Base-by-base conservation (phyloP, 2,329 filamentous ascomycete genomes). In the Biscogniauxia marginata region DNA sequence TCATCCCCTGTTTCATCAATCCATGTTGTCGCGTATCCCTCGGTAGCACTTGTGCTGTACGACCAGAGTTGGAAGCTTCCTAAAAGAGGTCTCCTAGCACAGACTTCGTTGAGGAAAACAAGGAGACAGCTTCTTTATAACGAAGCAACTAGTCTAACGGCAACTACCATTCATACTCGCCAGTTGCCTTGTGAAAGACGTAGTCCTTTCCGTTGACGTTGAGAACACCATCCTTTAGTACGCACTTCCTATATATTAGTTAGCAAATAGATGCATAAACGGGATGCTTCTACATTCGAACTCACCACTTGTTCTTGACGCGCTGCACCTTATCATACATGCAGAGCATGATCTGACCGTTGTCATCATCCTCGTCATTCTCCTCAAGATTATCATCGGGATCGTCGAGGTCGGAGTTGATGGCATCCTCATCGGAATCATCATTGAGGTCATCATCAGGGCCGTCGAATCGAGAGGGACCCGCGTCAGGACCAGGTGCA, bases 261-360 rank as follows among this genome's bases (percentile, higher is more conserved):
- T 4, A 63, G 55, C 21, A 56, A 43, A n/a, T 13, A 50, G 23
- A 24, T 20, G 44, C 16, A 21, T 23, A 47, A 7, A 20, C 22
- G 21, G 46, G 21, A 46, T 51, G 47, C 21, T 21, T 34, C 18
- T 11, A 34, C 5, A 21, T 2, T 21, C 13, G 20, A n/a, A 75
- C 81, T 51, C 72, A 87, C 90, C 90, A 95, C 84, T 95, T 99
- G 78, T 98, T 99, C 86, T 99, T 99, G 68, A 98, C 95, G 49
- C 95, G 84, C 76, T 98, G 93, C 8, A 99, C 95, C 79, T 99
- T 99, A 79, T 99, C 95, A 72, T 99, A 99, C 72, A 96, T 97
- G 79, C 95, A 99, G 44, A 99, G 86, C 90, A 99, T 98, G 71
- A 96, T 93, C 65, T 96, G 90, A 1, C 88, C 87, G 34, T 87